Evolutionary conservation across 2,329 filamentous ascomycete species (phyloP).

Genomic region (Amphichorda felina): DNA sequence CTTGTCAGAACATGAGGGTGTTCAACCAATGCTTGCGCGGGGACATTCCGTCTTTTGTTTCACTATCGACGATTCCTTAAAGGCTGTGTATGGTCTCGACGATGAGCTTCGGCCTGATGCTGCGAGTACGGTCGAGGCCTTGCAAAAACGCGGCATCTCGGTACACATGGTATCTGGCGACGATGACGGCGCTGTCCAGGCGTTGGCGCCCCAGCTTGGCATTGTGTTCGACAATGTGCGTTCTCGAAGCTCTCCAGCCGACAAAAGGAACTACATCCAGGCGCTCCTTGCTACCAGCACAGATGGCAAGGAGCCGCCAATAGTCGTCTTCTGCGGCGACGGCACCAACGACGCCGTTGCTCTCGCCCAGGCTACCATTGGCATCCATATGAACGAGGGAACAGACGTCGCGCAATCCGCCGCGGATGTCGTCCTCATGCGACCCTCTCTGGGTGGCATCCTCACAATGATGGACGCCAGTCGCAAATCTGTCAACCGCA

Average conservation of each 20-base stretch:
- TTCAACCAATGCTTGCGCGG: conserved; percentile 19
- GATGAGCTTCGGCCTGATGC: conserved; percentile 34
- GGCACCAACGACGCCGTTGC: conserved; percentile 54
- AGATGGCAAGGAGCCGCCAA: conserved; percentile 3
- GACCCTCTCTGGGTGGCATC: conserved; percentile 35
- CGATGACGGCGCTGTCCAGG: conserved; percentile 33
- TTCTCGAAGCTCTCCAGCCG: conserved; percentile 29
- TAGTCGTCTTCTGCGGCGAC: conserved; percentile 48
- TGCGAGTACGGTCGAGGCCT: conserved; percentile 14
- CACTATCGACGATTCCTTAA: conserved; percentile 19
- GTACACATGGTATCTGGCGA: conserved; percentile 42
- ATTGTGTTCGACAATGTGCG: conserved; percentile 25
- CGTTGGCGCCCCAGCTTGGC: conserved; percentile 23
- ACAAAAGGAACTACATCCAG: conserved; percentile 33
- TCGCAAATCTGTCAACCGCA: conserved; percentile 21
- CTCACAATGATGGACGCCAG: conserved; percentile 37
- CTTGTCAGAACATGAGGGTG: conserved; percentile 14
- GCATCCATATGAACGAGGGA: conserved; percentile 41
- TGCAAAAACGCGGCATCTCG: conserved; percentile 24
- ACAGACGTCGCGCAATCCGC: conserved; percentile 40
- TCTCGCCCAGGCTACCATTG: conserved; percentile 47
- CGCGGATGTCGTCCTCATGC: conserved; percentile 46
- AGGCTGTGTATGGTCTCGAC: conserved; percentile 31
- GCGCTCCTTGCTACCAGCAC: conserved; percentile 10
- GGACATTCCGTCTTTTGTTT: conserved; percentile 36